A percentile compares a stretch with the other conserved stretches of the same genome.
Conservation (phyloP, 2,329 filamentous ascomycete genomes). For the Diaporthe sp. region DNA sequence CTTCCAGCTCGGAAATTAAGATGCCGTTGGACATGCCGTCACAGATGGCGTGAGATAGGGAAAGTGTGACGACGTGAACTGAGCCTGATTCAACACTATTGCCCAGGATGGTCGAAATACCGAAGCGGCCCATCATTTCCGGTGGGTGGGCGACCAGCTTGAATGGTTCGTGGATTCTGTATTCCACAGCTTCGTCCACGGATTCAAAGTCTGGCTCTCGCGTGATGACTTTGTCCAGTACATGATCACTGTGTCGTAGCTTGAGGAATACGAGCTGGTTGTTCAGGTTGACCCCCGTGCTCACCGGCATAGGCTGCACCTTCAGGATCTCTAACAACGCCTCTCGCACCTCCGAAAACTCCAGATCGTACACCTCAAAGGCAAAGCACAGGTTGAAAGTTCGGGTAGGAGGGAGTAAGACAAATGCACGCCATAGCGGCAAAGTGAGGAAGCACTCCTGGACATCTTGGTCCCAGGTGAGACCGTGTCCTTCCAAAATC, state of each 20-base stretch:
- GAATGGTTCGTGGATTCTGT: background rate
- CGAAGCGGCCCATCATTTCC: background rate
- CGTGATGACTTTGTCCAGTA: background rate
- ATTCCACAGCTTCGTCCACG: background rate
- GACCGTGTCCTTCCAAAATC: background rate
- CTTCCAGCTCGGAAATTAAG: background rate
- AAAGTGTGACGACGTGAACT: background rate
- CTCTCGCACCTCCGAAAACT: background rate
- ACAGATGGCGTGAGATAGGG: background rate
- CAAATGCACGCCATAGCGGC: background rate
- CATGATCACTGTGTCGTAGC: background rate
- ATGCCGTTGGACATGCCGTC: slow-evolving; percentile 2
- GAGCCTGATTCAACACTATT: background rate
- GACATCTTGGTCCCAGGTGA: background rate
- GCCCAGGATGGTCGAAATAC: background rate
- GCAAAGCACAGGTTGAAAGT: slow-evolving; percentile 11
- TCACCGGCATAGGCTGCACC: background rate
- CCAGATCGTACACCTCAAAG: background rate
- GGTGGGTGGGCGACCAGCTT: background rate
- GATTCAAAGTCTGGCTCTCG: background rate
- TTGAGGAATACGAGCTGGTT: background rate
- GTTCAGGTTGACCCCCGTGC: background rate
- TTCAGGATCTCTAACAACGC: background rate
- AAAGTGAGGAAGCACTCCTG: background rate
- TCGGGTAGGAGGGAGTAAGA: background rate